Percentiles rank a stretch among this genome's conserved stretches.
These are phyloP conservation scores for Cubamyces sp. DNA, from an alignment of 768 basidiomycete species.

Conservation along the genomic window DNA sequence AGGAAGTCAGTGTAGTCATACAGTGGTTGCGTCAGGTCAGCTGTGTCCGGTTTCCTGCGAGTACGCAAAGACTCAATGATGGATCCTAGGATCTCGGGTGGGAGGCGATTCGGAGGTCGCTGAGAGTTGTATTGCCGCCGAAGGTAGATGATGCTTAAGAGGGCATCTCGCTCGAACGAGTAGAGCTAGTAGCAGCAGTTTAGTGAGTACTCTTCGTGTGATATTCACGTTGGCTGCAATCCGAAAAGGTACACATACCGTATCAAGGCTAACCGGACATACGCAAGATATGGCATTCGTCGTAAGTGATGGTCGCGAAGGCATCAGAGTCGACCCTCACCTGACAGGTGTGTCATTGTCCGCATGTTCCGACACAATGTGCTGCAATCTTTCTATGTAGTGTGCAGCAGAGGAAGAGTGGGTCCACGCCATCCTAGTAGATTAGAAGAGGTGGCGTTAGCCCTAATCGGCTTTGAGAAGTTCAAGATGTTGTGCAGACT, in stretches of 20 bases:
- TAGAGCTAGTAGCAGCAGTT: neutral
- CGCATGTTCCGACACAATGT: too few species aligned
- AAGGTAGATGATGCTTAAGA: neutral
- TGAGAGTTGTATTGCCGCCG: neutral
- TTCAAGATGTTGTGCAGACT: too few species aligned
- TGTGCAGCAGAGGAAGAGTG: too few species aligned
- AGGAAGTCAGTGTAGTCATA: constrained; percentile 1
- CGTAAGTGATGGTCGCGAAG: too few species aligned
- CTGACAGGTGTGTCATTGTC: too few species aligned
- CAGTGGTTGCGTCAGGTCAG: neutral
- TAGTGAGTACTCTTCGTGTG: too few species aligned
- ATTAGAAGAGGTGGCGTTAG: too few species aligned
- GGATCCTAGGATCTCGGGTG: neutral
- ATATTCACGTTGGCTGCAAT: neutral
- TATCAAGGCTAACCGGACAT: neutral
- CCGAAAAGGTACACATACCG: neutral
- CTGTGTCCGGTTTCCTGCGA: neutral
- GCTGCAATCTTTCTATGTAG: too few species aligned
- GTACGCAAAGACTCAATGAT: neutral
- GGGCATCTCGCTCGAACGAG: neutral
- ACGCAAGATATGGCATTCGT: too few species aligned
- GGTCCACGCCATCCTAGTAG: too few species aligned
- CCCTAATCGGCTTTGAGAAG: too few species aligned
- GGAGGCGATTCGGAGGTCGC: neutral
- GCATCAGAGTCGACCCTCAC: too few species aligned